Evolutionary conservation across 768 basidiomycete species (phyloP), one percentile per base, ranked within the genome.

Genomic region (Tylopilus subfusipes): DNA sequence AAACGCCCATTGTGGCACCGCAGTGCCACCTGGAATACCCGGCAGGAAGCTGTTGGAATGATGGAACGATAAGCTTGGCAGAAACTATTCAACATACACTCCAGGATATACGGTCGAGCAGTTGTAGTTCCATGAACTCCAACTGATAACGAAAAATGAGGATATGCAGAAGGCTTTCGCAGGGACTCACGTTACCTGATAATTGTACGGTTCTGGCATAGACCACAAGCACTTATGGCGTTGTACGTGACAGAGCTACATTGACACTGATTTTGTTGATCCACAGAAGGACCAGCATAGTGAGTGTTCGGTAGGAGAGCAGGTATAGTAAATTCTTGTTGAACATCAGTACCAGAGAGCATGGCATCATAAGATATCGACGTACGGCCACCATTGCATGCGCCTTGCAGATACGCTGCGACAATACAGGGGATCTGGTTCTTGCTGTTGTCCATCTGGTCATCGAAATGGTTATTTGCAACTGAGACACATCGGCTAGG

Each of bases 1-100:
- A 55, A 79, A 87, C 13, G 84, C 84, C 85, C 85, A 87, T 12
- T 76, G 76, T 10, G 84, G 85, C 19, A 86, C 74, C 12, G 72
- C 68, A 2, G 79, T 73, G 10, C 76, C 77, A 0, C 61, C 54
- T 3, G 85, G 84, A 45, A 86, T 67, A n/a, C 67, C 61, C 14
- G 69, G 48, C 0, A 82, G 78, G 56, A 71, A 84, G n/a, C 81
- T 81, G 39, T 50, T 21, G 52, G 8, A 42, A 27, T 81, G 39
- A 49, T 21, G 52, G 8, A 42, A 27, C 27, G 11, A 18, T 59
- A 13, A 57, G 25, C 18, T 19, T 19, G 2, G 22, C 12, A n/a
- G 22, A 13, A 34, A 46, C 22, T 27, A 9, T 2, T 21, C 1
- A 50, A 63, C 67, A 27, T 57, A 63, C 67, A 68, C 62, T 18